Evolutionary conservation across 1,284 basidiomycete genomes (phyloP).

Genomic region (Tranzscheliella williamsii): DNA sequence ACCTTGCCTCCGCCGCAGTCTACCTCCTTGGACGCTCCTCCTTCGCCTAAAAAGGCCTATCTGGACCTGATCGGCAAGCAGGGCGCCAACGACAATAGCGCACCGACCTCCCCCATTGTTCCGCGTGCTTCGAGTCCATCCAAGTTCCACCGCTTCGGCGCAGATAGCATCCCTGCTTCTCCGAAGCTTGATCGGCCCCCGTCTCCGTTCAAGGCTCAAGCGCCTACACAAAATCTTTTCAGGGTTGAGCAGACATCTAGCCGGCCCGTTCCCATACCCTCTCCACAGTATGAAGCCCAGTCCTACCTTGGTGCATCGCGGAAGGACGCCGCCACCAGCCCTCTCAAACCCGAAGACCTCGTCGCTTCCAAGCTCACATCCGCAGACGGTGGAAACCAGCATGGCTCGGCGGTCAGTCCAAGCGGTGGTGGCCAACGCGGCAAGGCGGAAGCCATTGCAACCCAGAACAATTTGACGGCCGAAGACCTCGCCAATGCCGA

Average conservation of each 20-base stretch:
- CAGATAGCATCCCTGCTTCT: conserved; percentile 14
- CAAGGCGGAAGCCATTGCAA: too few relatives aligned
- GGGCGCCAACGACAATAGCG: conserved; percentile 7
- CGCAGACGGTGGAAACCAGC: too few relatives aligned
- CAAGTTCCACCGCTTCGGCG: conserved; percentile 25
- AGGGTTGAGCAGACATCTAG: conserved; percentile 8
- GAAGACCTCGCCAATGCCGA: not conserved
- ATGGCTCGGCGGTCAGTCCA: too few relatives aligned
- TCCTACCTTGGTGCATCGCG: conserved; percentile 7
- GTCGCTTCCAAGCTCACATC: conserved; percentile 1
- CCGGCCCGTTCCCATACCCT: conserved; percentile 22
- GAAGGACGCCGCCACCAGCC: conserved; percentile 42
- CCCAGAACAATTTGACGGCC: too few relatives aligned
- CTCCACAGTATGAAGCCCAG: conserved; percentile 10
- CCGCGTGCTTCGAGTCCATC: conserved; percentile 38
- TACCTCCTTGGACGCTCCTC: not conserved
- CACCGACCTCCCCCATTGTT: conserved; percentile 24
- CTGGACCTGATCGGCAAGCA: conserved; percentile 35
- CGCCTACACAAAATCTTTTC: not conserved
- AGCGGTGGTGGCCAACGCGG: too few relatives aligned
- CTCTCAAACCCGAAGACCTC: conserved; percentile 36
- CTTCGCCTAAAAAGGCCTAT: conserved; percentile 37
- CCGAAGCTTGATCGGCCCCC: conserved; percentile 18
- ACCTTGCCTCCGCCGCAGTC: not conserved
- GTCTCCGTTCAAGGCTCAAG: conserved; percentile 16